Evolutionary conservation across 1,284 basidiomycete species (phyloP).

Genomic region (Leccinum pachyderme): DNA sequence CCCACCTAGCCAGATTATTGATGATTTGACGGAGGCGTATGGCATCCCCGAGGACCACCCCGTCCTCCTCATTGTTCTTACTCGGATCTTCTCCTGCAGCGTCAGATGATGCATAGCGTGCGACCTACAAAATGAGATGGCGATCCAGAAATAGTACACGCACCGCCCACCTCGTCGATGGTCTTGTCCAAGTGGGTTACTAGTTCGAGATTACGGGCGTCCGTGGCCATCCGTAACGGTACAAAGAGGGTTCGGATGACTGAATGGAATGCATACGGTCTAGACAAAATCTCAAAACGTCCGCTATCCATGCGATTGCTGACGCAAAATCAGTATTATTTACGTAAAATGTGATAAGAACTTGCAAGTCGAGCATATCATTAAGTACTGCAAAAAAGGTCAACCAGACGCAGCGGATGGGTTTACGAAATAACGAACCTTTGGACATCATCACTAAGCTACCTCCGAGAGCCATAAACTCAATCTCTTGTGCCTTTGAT

Average conservation of each 20-base stretch:
- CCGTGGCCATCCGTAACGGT: conserved; percentile 71
- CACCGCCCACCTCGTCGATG: conserved; percentile 63
- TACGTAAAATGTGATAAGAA: background rate
- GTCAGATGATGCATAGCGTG: conserved; percentile 55
- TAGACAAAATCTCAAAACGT: conserved; percentile 68
- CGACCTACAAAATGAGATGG: conserved; percentile 38
- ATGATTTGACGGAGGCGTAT: conserved; percentile 79
- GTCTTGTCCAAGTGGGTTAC: conserved; percentile 68
- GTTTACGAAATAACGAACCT: conserved; percentile 38
- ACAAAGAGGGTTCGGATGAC: conserved; percentile 79
- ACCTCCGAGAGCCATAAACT: conserved; percentile 78
- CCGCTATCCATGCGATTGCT: conserved; percentile 75
- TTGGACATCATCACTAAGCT: conserved; percentile 90
- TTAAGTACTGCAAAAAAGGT: conserved; percentile 62
- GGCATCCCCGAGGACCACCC: conserved; percentile 75
- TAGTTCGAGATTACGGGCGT: conserved; percentile 68
- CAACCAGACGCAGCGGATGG: background rate
- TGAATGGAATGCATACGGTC: conserved; percentile 83
- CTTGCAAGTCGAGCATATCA: conserved; percentile 83
- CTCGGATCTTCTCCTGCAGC: conserved; percentile 50
- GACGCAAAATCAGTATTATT: conserved; percentile 4
- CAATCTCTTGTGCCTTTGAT: conserved; percentile 66
- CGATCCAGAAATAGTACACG: background rate
- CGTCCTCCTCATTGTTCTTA: conserved; percentile 52
- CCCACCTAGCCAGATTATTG: conserved; percentile 72